These are phyloP conservation scores for Marchantia polymorpha DNA, from an alignment of 225 moss, liverwort and hornwort species.

Conservation along the genomic window DNA sequence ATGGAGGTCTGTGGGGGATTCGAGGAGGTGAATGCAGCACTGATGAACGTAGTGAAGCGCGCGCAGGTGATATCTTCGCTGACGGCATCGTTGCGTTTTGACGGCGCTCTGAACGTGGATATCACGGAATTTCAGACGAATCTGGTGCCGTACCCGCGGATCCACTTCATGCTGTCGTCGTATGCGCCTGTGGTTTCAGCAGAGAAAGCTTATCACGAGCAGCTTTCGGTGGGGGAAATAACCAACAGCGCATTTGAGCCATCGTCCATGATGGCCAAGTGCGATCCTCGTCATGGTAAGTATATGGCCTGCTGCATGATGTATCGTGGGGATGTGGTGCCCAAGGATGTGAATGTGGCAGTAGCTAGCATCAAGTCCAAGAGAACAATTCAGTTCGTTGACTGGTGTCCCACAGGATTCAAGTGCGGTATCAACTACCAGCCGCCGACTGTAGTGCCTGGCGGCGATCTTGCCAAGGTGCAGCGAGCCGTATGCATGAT, in stretches of 20 bases:
- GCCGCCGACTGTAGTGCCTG: conserved; percentile 44
- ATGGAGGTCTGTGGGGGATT: background rate
- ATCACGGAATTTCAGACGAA: conserved; percentile 33
- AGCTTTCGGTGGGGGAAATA: conserved; percentile 25
- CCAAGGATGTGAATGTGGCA: conserved; percentile 34
- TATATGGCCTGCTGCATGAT: conserved; percentile 37
- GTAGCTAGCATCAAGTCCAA: conserved; percentile 42
- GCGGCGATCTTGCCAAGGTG: conserved; percentile 44
- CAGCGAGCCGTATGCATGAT: conserved; percentile 50
- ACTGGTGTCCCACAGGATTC: conserved; percentile 48
- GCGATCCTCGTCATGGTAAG: conserved; percentile 32
- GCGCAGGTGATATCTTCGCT: conserved; percentile 30
- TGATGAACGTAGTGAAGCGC: background rate
- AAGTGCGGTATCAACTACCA: conserved; percentile 46
- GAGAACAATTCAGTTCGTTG: conserved; percentile 40
- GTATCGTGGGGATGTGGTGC: conserved; percentile 31
- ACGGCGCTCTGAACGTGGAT: conserved; percentile 28
- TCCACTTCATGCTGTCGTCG: conserved; percentile 34
- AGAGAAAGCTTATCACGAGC: conserved; percentile 31
- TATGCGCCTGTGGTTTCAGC: conserved; percentile 31
- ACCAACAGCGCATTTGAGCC: conserved; percentile 30
- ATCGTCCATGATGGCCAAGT: conserved; percentile 32
- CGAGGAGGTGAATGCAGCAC: background rate
- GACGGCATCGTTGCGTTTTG: conserved; percentile 26
- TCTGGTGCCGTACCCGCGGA: conserved; percentile 30